Conservation (phyloP, 768 basidiomycete species). For the Exsudoporus frostii region DNA sequence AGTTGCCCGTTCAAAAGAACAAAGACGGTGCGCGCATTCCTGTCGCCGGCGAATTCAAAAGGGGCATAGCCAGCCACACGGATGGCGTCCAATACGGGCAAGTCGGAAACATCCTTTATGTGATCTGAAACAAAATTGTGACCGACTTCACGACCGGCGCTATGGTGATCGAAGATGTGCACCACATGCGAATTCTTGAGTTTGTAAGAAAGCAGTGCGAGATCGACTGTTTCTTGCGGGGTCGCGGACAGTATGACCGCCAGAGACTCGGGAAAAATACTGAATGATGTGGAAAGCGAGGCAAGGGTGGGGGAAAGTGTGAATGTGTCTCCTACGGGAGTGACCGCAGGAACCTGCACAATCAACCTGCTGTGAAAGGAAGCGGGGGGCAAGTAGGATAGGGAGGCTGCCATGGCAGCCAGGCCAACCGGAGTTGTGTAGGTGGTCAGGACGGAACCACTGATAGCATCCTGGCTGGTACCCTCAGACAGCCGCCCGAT, state of each 20-base stretch:
- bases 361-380: constrained; percentile 65
- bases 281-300: constrained; percentile 55
- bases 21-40: constrained; percentile 58
- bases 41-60: constrained; percentile 74
- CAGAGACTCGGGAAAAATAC: constrained; percentile 60
- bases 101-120: constrained; percentile 26
- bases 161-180: constrained; percentile 89
- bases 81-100: constrained; percentile 48
- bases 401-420: constrained; percentile 75
- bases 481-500: constrained; percentile 79
- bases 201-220: constrained; percentile 73
- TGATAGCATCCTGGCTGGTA: constrained; percentile 63
- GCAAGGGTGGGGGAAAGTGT: constrained; percentile 77
- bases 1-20: constrained; percentile 76
- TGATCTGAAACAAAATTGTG: constrained; percentile 44
- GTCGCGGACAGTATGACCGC: constrained; percentile 80
- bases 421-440: constrained; percentile 85
- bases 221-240: constrained; percentile 77
- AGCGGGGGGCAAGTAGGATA: constrained; percentile 67
- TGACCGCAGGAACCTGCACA: constrained; percentile 78
- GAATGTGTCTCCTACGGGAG: constrained; percentile 61
- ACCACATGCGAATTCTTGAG: constrained; percentile 67
- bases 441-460: constrained; percentile 63
- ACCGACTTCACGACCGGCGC: constrained; percentile 72
- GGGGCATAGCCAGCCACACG: constrained; percentile 60